Conservation (phyloP, 2,329 filamentous ascomycete genomes). For the Emydomyces testavorans region DNA sequence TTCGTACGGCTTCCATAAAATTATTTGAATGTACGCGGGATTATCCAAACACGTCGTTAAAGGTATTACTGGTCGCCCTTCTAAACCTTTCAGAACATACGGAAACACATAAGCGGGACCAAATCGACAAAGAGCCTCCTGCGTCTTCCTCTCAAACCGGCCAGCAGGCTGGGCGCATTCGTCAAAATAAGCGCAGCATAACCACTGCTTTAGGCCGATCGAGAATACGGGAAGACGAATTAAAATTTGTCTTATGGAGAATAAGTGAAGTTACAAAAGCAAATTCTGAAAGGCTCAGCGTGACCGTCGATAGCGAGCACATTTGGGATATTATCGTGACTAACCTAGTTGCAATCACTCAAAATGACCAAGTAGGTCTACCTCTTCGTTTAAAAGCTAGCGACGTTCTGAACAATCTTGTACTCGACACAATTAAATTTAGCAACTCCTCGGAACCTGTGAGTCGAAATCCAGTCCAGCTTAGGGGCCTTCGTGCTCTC, state of each 20-base stretch:
- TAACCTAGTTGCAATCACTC: conserved; percentile 40
- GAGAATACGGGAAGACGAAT: conserved; percentile 34
- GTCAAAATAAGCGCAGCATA: conserved; percentile 32
- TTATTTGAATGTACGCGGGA: conserved; percentile 86
- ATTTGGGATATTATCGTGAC: conserved; percentile 63
- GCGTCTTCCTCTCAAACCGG: conserved; percentile 19
- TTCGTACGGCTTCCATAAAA: conserved; percentile 74
- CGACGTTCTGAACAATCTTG: conserved; percentile 45
- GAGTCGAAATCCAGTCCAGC: conserved; percentile 52
- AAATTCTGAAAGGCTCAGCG: conserved; percentile 63
- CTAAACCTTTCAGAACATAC: conserved; percentile 52
- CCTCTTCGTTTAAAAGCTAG: conserved; percentile 43
- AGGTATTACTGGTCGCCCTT: conserved; percentile 63
- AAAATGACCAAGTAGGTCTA: conserved; percentile 29
- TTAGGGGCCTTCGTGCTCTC: conserved; percentile 58
- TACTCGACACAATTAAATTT: conserved; percentile 35
- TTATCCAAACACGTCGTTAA: conserved; percentile 73
- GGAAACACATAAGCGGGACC: conserved; percentile 35
- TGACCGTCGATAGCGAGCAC: conserved; percentile 52
- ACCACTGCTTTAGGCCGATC: conserved; percentile 33
- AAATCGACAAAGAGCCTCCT: conserved; percentile 43
- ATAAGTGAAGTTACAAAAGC: conserved; percentile 60
- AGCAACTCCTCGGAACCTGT: conserved; percentile 32
- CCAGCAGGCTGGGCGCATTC: conserved; percentile 23
- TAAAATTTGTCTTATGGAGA: conserved; percentile 54